Conservation (phyloP, 306 rosid species). For the Dryas alaskensis region DNA sequence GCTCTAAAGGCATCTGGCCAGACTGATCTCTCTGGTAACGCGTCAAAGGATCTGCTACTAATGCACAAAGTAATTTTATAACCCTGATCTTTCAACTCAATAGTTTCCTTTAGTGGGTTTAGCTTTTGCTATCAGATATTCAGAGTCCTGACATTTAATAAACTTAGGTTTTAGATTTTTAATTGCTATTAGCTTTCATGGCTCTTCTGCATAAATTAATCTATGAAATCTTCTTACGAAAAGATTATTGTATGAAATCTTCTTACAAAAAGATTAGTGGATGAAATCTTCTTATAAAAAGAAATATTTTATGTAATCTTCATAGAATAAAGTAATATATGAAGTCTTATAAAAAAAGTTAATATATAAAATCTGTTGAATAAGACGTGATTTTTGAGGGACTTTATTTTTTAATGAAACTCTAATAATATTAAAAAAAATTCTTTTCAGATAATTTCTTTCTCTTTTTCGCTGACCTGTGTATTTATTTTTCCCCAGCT, state of each 20-base stretch:
- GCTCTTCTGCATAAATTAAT: not conserved
- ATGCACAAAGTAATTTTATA: constrained; percentile 85
- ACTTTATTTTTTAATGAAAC: not conserved
- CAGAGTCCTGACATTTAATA: not conserved
- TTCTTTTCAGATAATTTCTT: not conserved
- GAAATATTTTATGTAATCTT: too few relatives aligned
- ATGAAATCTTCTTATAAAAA: too few relatives aligned
- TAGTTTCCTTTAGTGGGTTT: not conserved
- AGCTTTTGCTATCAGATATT: not conserved
- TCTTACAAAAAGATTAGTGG: too few relatives aligned
- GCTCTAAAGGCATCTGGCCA: constrained; percentile 94
- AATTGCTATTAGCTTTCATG: too few relatives aligned
- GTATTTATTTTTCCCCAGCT: constrained; percentile 54
- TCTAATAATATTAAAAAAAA: not conserved
- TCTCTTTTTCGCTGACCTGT: constrained; percentile 22
- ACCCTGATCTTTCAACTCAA: constrained; percentile 13
- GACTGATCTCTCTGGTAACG: constrained; percentile 91
- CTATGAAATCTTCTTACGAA: not conserved
- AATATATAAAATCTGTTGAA: not conserved
- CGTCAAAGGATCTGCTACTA: constrained; percentile 88
- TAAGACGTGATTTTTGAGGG: not conserved
- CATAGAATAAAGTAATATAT: too few relatives aligned
- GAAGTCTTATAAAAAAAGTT: not conserved
- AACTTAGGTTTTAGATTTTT: not conserved
- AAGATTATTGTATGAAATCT: too few relatives aligned